Evolutionary conservation across 208 protist species (phyloP).

Genomic region (Trypanosoma vivax): DNA sequence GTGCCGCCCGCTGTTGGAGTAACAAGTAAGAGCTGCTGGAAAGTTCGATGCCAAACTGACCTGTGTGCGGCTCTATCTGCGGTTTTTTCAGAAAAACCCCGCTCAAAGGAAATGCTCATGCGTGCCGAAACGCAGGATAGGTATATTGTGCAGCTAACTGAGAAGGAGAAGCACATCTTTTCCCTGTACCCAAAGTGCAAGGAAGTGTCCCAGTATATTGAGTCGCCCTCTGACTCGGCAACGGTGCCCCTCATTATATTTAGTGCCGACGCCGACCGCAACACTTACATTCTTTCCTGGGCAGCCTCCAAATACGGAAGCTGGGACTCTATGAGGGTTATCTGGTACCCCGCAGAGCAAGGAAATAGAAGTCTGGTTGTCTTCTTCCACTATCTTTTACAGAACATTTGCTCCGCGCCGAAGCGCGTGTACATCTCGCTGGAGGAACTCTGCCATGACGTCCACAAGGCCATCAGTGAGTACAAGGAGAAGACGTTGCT

Average conservation of each 20-base stretch:
- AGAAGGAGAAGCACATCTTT: constrained; percentile 16
- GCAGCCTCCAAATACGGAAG: constrained; percentile 23
- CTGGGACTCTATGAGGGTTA: constrained; percentile 19
- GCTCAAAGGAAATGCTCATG: constrained; percentile 4
- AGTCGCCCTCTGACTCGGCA: constrained; percentile 20
- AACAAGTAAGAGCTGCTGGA: constrained; percentile 18
- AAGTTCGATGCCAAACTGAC: constrained; percentile 70
- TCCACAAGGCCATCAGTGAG: constrained; percentile 34
- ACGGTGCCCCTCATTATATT: constrained; percentile 67
- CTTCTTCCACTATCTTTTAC: constrained; percentile 53
- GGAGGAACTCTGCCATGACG: constrained; percentile 27
- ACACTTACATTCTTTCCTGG: constrained; percentile 48
- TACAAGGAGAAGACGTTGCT: constrained; percentile 49
- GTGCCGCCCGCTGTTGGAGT: constrained; percentile 25
- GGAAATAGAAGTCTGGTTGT: constrained; percentile 44
- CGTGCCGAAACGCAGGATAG: not conserved
- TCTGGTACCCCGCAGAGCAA: constrained; percentile 28
- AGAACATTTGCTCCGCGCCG: constrained; percentile 21
- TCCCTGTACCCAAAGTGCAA: constrained; percentile 35
- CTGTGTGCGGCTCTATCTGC: constrained; percentile 38
- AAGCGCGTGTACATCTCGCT: constrained; percentile 33
- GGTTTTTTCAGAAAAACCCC: constrained; percentile 34
- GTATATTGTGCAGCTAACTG: not conserved
- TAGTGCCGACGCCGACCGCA: constrained; percentile 47
- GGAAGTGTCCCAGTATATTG: constrained; percentile 30